Base-by-base conservation (phyloP, 257 asterid genomes). In the Hygrophila difformis region DNA sequence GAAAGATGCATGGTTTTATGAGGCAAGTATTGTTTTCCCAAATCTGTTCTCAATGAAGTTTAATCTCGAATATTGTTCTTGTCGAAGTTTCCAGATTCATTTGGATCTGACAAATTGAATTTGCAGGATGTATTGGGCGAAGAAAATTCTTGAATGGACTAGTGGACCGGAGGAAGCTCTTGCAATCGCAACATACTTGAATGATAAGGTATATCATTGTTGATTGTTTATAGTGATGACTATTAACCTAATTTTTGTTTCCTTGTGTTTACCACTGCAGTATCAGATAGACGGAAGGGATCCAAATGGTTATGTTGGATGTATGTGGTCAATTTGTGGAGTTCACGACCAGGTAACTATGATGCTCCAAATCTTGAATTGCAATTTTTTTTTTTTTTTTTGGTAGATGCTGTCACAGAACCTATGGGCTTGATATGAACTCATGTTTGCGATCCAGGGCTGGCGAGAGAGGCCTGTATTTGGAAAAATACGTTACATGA, bases 271-370 rank as follows among this genome's bases (percentile, higher is more conserved):
- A 8, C 16, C 34, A 42, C 21, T 69, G 73, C 86, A 91, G 98
- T 86, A 82, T 65, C 81, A 82, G 15, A 75, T 86, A 35, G 98
- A 91, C 37, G 96, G 98, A 15, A 70, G 98, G 62, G 96, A 91
- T 64, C 96, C 98, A 51, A 86, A 51, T 63, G 98, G 98, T 17
- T 91, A 91, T 33, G 98, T 91, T 12, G 98, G 98, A 47, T 91
- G 98, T 85, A 86, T 91, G 98, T 91, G 98, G 98, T 85, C 98
- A 1, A 82, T 85, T 34, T 91, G 98, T 51, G 98, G 98, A 47
- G 61, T 91, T 43, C 98, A 91, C 39, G 98, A 91, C 72, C 98
- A 82, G 97, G 97, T 88, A 12, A 13, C 18, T 46, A 44, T 4
- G 4, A 23, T 15, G 9, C 22, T 36, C 45, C 42, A 29, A 47